These are phyloP conservation scores for Wallacemonas sp. DNA, from an alignment of 208 protist species.

Conservation along the genomic window DNA sequence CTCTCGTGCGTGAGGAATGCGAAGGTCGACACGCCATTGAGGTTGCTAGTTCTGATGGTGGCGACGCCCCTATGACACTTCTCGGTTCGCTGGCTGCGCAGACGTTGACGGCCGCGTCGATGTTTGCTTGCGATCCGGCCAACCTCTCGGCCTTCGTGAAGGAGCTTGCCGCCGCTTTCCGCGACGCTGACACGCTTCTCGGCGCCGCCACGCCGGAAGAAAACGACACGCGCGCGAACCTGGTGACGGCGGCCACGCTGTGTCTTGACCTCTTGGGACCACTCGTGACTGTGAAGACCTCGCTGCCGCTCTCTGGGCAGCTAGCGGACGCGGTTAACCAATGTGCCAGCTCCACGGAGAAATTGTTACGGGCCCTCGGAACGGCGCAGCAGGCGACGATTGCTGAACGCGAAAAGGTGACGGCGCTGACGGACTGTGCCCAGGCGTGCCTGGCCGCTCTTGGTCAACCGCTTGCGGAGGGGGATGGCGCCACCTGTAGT, in stretches of 20 bases:
- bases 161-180: not conserved
- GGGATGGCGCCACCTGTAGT: not conserved
- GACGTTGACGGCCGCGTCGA: not conserved
- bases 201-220: not conserved
- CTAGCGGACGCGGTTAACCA: slow-evolving; percentile 6
- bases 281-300: not conserved
- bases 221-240: not conserved
- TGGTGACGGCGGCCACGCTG: not conserved
- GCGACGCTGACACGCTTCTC: not conserved
- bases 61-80: too few relatives aligned
- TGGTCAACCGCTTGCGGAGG: not conserved
- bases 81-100: too few relatives aligned
- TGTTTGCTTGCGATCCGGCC: not conserved
- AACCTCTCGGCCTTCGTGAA: not conserved
- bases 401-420: not conserved
- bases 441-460: not conserved
- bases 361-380: slow-evolving; percentile 10
- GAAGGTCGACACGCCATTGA: too few relatives aligned
- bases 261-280: not conserved
- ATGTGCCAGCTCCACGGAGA: not conserved
- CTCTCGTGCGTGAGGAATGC: too few relatives aligned
- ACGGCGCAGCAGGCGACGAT: not conserved
- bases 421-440: not conserved
- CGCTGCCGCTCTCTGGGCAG: not conserved
- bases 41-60: too few relatives aligned